Evolutionary conservation across 257 asterid species (phyloP).

Genomic region (Prunella vulgaris): DNA sequence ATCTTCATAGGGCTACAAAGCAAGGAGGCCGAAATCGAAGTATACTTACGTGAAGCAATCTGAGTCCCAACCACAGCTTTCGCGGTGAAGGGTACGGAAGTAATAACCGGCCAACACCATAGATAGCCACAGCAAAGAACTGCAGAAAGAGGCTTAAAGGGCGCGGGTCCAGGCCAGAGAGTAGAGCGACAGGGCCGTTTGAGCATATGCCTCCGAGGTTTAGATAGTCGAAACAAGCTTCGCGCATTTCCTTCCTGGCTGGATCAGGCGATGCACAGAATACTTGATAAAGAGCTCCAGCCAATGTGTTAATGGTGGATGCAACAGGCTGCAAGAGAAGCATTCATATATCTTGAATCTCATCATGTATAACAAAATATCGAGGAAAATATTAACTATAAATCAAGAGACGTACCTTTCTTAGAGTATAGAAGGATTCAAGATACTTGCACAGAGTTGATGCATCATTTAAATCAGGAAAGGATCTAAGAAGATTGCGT

Average conservation of each 20-base stretch:
- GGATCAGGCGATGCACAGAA: constrained; percentile 69
- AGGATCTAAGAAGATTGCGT: constrained; percentile 55
- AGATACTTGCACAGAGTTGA: constrained; percentile 45
- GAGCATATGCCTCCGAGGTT: constrained; percentile 63
- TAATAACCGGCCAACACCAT: constrained; percentile 57
- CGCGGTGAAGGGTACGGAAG: constrained; percentile 67
- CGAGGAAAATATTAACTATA: background rate
- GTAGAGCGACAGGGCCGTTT: constrained; percentile 54
- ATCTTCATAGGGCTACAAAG: no score
- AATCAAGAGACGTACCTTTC: constrained; percentile 41
- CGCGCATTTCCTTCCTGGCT: constrained; percentile 64
- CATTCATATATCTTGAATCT: background rate
- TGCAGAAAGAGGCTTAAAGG: constrained; percentile 63
- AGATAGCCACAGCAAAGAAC: constrained; percentile 69
- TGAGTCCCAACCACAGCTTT: constrained; percentile 48
- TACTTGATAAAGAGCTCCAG: constrained; percentile 68
- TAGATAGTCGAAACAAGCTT: constrained; percentile 68
- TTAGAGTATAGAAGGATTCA: constrained; percentile 56
- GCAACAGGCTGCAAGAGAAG: constrained; percentile 64
- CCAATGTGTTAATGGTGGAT: constrained; percentile 76
- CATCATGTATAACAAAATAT: background rate
- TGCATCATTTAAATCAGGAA: constrained; percentile 36
- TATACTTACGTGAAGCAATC: constrained; percentile 48
- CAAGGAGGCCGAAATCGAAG: background rate
- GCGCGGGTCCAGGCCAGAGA: constrained; percentile 71